Evolutionary conservation across 2,329 filamentous ascomycete species (phyloP), one percentile per base, ranked within the genome.

Genomic region (Fusarium sp.): DNA sequence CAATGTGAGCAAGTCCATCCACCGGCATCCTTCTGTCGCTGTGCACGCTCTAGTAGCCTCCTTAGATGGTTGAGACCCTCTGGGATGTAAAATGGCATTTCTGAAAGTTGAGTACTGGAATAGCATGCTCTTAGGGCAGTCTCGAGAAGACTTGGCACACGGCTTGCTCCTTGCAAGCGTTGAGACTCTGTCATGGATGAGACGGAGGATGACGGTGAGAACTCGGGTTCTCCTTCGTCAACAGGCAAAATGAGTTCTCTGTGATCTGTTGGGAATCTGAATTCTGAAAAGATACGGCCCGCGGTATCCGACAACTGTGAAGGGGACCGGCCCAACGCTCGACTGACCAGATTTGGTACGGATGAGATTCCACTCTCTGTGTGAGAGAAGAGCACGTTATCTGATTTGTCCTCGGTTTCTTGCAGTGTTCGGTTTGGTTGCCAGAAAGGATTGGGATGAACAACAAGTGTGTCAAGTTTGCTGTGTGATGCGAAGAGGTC

Each of bases 391-490:
- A 74, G 50, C 6, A 57, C 28, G 6, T 50, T 65, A 6, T 64
- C 49, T 11, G 58, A 19, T 23, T 66, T 63, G 2, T 51, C 44
- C 12, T 66, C 55, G 6, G 34, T 25, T 26, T 62, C 61, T 41
- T 69, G 57, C 9, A 67, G 14, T 7, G 42, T 53, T 30, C 54
- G 28, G 4, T 76, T 74, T 12, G 84, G 83, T 53, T 84, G 79
- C 58, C 85, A 80, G 63, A 91, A 89, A 0, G 88, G 87, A 72
- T 93, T 93, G 1, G 90, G 90, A 58, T 88, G 84, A 4, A 90
- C 70, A 26, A 81, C 81, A n/a, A 92, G 78, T 7, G 82, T 82
- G 14, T 78, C 76, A n/a, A 91, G 80, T 21, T 81, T 83, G 46
- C 81, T 77, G 1, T 78, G 75, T 12, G 77, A 74, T 31, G 80